Evolutionary conservation across 2,329 filamentous ascomycete genomes (phyloP).

Genomic region (Lecanosticta acicola): DNA sequence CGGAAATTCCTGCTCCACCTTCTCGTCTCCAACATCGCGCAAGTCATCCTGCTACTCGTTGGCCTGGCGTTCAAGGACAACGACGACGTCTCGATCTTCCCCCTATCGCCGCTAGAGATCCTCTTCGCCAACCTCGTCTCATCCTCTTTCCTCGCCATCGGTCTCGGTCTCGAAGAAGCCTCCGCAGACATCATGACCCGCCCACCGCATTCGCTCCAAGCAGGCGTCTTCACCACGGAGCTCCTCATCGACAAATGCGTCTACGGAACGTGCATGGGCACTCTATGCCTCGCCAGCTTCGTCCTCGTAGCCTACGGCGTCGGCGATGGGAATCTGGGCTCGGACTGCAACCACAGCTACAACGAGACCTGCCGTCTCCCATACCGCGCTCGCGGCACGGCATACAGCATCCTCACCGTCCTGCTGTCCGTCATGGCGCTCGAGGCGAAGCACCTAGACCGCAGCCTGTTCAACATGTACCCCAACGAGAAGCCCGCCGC

Average conservation of each 20-base stretch:
- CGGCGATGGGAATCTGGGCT: constrained; percentile 39
- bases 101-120: constrained; percentile 44
- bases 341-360: constrained; percentile 41
- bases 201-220: constrained; percentile 39
- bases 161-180: constrained; percentile 43
- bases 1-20: constrained; percentile 47
- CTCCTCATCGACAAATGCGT: constrained; percentile 46
- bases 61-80: constrained; percentile 44
- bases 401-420: constrained; percentile 42
- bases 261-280: constrained; percentile 44
- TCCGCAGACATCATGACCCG: constrained; percentile 44
- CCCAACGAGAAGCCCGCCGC: constrained; percentile 26
- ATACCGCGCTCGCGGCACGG: constrained; percentile 42
- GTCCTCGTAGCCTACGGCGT: constrained; percentile 41
- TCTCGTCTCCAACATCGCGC: constrained; percentile 45
- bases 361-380: constrained; percentile 39
- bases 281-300: constrained; percentile 42
- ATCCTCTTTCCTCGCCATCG: constrained; percentile 44
- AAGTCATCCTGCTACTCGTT: constrained; percentile 44
- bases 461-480: constrained; percentile 43
- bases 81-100: constrained; percentile 41
- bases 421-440: constrained; percentile 44
- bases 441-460: constrained; percentile 44
- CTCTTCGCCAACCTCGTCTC: constrained; percentile 46
- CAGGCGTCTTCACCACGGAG: constrained; percentile 43